These are phyloP conservation scores for Raffaelea deltoideospora DNA, from an alignment of 2,329 filamentous ascomycete species.

Conservation along the genomic window DNA sequence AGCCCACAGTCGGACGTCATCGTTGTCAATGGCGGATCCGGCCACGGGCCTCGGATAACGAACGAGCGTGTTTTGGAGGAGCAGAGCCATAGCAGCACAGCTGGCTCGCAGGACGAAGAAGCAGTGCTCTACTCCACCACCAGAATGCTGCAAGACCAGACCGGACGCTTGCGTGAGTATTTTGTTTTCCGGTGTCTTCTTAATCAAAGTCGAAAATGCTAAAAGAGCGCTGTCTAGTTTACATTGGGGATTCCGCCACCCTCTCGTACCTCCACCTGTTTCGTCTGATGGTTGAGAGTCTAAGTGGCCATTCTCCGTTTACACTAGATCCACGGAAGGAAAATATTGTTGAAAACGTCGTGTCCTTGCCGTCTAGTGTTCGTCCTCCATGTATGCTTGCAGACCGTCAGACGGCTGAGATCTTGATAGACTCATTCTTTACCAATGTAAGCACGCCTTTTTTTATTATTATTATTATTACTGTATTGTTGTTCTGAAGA, in stretches of 20 bases:
- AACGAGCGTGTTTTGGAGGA: too few relatives aligned
- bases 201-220: neutral
- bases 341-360: constrained; percentile 35
- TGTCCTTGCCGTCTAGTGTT: constrained; percentile 27
- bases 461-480: neutral
- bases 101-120: constrained; percentile 36
- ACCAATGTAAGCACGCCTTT: constrained; percentile 28
- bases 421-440: constrained; percentile 45
- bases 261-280: constrained; percentile 46
- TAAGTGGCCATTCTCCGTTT: constrained; percentile 38
- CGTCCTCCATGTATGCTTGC: constrained; percentile 38
- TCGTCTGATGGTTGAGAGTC: constrained; percentile 42
- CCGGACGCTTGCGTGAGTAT: constrained; percentile 36
- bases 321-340: constrained; percentile 44
- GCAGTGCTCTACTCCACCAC: constrained; percentile 37
- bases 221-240: constrained; percentile 24
- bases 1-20: too few relatives aligned
- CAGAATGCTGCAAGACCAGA: constrained; percentile 44
- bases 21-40: too few relatives aligned
- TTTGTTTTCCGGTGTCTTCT: neutral
- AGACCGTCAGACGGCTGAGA: constrained; percentile 30
- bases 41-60: too few relatives aligned
- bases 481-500: neutral
- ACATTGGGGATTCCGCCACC: constrained; percentile 47
- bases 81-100: constrained; percentile 21